Base-by-base conservation (phyloP, 345 rosid genomes). In the Zanthoxylum bungeanum region DNA sequence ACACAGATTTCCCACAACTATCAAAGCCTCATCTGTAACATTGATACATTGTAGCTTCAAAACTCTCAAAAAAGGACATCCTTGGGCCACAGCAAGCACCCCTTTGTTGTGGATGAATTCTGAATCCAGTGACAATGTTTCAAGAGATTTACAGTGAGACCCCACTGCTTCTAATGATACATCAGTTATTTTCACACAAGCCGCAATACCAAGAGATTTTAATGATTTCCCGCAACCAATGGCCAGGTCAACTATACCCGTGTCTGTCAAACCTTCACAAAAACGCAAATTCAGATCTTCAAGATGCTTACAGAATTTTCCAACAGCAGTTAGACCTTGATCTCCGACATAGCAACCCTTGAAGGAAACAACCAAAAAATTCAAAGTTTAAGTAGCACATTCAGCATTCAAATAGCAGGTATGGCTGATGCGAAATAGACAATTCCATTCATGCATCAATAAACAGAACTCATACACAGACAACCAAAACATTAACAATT, bases 311-410 rank as follows among this genome's bases (percentile, higher is more conserved):
- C 96, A 90, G 66, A 78, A 80, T 67, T 82, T 82, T 37, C 98
- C 97, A 69, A 90, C 87, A 53, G 88, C 88, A 72, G 83, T 81
- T 70, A 90, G 83, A 72, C 97, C 98, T 81, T 73, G 77, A 87
- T 94, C 92, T 69, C 97, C 98, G 77, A 88, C 80, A 82, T 83
- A 92, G 81, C 95, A 94, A 83, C 98, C 98, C 95, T 90, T 75
- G 47, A 76, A 64, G 46, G 21, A 67, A 39, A 68, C 39, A 65
- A 65, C 22, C 16, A 24, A 37, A 63, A 67, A n/a, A 50, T 24
- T 9, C 31, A 53, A 71, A 34, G 24, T 37, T 2, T n/a, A 53
- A 11, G 34, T 22, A 27, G 50, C 17, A 62, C 24, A 50, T 31
- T 70, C 36, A 46, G 24, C 50, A 42, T 40, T 10, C 68, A 21